Evolutionary conservation across 257 asterid genomes (phyloP).

Genomic region (Nemophila menziesii): DNA sequence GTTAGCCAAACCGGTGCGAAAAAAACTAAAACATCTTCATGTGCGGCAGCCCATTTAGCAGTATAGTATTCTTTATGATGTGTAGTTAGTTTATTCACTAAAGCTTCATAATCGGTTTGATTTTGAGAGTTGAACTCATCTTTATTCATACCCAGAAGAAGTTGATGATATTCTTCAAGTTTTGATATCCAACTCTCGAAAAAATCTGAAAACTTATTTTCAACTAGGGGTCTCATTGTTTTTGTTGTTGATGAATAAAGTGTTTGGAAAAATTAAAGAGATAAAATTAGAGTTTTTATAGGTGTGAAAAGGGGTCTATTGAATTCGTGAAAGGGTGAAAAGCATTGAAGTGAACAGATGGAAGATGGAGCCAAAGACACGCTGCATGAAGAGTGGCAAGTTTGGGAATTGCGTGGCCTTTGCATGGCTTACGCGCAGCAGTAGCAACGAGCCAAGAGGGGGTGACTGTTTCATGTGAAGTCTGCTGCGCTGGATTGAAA

Average conservation of each 20-base stretch:
- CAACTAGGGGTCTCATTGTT: conserved; percentile 24
- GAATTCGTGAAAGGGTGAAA: neutral
- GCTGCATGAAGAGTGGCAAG: conserved; percentile 7
- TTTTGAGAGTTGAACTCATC: conserved; percentile 7
- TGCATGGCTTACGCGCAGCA: conserved; percentile 22
- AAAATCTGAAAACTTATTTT: conserved; percentile 28
- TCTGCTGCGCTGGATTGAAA: neutral
- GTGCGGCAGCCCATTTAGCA: conserved; percentile 50
- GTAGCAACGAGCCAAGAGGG: conserved; percentile 7
- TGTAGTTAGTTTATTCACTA: conserved; percentile 32
- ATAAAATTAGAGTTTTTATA: neutral
- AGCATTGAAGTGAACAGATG: conserved; percentile 15
- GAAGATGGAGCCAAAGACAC: conserved; percentile 18
- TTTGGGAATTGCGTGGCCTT: conserved; percentile 21
- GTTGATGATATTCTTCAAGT: conserved; percentile 30
- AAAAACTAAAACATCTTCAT: conserved; percentile 41
- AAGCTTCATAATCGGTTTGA: neutral
- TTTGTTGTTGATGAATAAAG: neutral
- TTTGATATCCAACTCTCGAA: conserved; percentile 45
- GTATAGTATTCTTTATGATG: conserved; percentile 62
- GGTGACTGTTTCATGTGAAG: neutral
- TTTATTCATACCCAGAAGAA: conserved; percentile 5
- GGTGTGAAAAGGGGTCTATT: neutral
- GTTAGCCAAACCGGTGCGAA: conserved; percentile 44
- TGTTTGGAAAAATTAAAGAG: neutral